A percentile compares a stretch with the other conserved stretches of the same genome.
Conservation (phyloP, 768 basidiomycete genomes). For the Cyclocybe cylindracea region DNA sequence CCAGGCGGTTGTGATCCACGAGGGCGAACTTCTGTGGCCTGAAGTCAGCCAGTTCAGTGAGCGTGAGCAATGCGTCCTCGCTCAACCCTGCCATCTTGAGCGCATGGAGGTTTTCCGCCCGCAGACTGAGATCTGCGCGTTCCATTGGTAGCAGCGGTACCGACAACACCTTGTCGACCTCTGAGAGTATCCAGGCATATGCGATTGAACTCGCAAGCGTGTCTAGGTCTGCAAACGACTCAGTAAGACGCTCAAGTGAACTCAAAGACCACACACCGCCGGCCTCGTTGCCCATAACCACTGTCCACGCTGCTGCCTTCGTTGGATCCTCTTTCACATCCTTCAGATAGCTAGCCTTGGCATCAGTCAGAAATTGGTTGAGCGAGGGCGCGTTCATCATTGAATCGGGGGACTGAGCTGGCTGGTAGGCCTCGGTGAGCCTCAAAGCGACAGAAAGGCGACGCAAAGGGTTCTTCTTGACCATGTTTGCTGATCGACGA, state of each 20-base stretch:
- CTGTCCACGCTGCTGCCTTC: constrained; percentile 66
- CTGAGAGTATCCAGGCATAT: constrained; percentile 74
- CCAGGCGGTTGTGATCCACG: constrained; percentile 88
- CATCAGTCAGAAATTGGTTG: constrained; percentile 30
- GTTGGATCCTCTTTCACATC: constrained; percentile 46
- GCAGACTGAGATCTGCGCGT: constrained; percentile 69
- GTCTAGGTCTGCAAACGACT: constrained; percentile 72
- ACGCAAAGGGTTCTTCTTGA: constrained; percentile 31
- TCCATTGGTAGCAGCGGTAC: constrained; percentile 76
- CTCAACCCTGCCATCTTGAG: constrained; percentile 59
- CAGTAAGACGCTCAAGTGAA: neutral
- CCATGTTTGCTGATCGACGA: constrained; percentile 11
- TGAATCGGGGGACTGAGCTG: constrained; percentile 14
- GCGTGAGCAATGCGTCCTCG: constrained; percentile 60
- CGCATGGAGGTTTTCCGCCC: constrained; percentile 86
- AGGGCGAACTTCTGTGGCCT: constrained; percentile 63
- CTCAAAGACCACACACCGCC: constrained; percentile 62
- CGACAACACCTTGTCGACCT: constrained; percentile 51
- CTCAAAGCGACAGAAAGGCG: constrained; percentile 37
- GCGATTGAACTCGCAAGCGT: constrained; percentile 84
- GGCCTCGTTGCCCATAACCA: constrained; percentile 96
- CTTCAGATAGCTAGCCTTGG: constrained; percentile 62
- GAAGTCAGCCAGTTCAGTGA: constrained; percentile 62
- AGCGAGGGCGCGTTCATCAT: constrained; percentile 20
- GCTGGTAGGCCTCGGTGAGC: constrained; percentile 28